Conservation (phyloP, 108 stramenopile species). For the Skeletonema costatum region DNA sequence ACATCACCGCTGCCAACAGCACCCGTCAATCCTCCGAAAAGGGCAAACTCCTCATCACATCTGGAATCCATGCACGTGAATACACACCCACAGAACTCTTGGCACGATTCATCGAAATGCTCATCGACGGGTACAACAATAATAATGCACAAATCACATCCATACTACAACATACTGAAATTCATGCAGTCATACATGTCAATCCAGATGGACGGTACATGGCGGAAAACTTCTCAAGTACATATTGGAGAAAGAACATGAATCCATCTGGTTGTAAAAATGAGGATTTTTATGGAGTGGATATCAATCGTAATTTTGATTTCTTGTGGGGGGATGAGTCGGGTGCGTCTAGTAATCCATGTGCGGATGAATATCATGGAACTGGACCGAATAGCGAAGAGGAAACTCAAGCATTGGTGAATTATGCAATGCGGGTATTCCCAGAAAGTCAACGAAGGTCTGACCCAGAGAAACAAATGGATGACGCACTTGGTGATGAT, state of each 20-base stretch:
- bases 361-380: constrained; percentile 44
- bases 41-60: constrained; percentile 24
- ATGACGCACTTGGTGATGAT: constrained; percentile 26
- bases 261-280: neutral
- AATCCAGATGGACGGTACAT: constrained; percentile 47
- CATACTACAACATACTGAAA: constrained; percentile 37
- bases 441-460: constrained; percentile 43
- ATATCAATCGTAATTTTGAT: constrained; percentile 62
- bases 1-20: constrained; percentile 10
- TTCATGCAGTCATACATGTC: constrained; percentile 32
- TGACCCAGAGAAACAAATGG: constrained; percentile 21
- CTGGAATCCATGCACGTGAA: constrained; percentile 42
- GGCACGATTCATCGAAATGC: constrained; percentile 11
- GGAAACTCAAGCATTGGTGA: constrained; percentile 51
- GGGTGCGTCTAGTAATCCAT: constrained; percentile 45
- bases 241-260: constrained; percentile 36
- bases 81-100: constrained; percentile 40
- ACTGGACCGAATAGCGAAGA: constrained; percentile 45
- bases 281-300: constrained; percentile 28
- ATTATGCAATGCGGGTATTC: constrained; percentile 47
- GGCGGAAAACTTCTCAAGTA: constrained; percentile 5
- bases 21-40: neutral
- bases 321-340: constrained; percentile 53
- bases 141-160: constrained; percentile 42
- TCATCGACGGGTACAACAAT: constrained; percentile 23